Conservation (phyloP, 352 stramenopile species). For the Globisporangium acanthophoron region DNA sequence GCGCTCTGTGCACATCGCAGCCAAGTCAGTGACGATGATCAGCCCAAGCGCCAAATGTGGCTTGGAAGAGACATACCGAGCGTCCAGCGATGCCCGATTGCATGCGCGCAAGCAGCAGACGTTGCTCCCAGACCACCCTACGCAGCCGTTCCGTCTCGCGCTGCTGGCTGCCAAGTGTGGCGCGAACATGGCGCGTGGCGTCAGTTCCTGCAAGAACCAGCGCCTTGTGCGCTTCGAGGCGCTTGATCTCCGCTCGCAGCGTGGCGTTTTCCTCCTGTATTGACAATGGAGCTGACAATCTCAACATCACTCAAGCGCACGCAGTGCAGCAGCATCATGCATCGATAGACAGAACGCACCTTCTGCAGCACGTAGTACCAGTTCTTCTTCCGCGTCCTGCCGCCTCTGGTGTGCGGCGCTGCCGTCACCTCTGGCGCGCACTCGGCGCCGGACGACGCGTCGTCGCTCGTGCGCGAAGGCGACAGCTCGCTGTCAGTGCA, state of each 20-base stretch:
- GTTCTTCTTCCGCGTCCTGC: neutral
- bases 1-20: neutral
- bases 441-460: neutral
- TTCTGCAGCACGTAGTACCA: slow-evolving; percentile 1
- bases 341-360: neutral
- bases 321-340: too few relatives aligned
- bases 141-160: neutral
- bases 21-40: neutral
- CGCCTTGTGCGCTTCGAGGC: neutral
- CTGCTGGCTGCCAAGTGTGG: neutral
- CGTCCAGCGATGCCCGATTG: neutral
- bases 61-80: neutral
- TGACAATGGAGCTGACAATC: too few relatives aligned
- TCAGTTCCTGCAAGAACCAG: neutral
- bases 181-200: neutral
- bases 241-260: neutral
- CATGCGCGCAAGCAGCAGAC: neutral
- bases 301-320: too few relatives aligned
- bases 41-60: neutral
- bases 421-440: neutral
- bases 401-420: neutral
- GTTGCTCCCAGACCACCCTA: neutral
- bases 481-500: neutral
- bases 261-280: neutral
- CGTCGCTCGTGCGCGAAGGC: slow-evolving; percentile 1